These are phyloP conservation scores for Manihot esculenta DNA, from an alignment of 441 rosid genomes.

Conservation along the genomic window DNA sequence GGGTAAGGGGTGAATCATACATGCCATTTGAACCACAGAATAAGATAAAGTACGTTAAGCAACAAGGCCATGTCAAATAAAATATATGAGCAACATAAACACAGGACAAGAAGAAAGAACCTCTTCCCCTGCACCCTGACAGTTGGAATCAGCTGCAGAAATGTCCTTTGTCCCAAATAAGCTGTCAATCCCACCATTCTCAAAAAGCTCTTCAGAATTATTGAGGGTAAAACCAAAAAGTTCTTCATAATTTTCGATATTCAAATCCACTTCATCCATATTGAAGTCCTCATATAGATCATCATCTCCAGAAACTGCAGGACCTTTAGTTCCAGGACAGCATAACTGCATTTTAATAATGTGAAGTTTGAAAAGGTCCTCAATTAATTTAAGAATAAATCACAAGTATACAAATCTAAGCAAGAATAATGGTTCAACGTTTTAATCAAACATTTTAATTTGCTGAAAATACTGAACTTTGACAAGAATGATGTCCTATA, in stretches of 20 bases:
- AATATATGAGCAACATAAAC: neutral
- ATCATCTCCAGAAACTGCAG: slow-evolving; percentile 59
- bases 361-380: slow-evolving; percentile 24
- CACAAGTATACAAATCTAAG: neutral
- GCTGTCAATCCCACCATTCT: slow-evolving; percentile 85
- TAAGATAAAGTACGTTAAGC: neutral
- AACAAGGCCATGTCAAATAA: neutral
- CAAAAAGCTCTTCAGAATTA: slow-evolving; percentile 76
- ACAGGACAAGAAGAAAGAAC: slow-evolving; percentile 37
- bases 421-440: neutral
- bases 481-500: neutral
- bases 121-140: slow-evolving; percentile 59
- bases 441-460: neutral
- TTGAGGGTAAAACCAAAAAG: slow-evolving; percentile 85
- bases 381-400: slow-evolving; percentile 14
- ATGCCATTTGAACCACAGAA: neutral
- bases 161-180: slow-evolving; percentile 63
- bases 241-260: slow-evolving; percentile 90
- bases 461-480: neutral
- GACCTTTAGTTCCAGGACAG: slow-evolving; percentile 44
- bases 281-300: slow-evolving; percentile 62
- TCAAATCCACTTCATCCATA: slow-evolving; percentile 92
- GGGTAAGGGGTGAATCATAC: neutral
- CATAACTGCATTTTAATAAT: slow-evolving; percentile 43
- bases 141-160: slow-evolving; percentile 57